These are phyloP conservation scores for Penicillium italicum DNA, from an alignment of 2,329 filamentous ascomycete genomes.

Conservation along the genomic window DNA sequence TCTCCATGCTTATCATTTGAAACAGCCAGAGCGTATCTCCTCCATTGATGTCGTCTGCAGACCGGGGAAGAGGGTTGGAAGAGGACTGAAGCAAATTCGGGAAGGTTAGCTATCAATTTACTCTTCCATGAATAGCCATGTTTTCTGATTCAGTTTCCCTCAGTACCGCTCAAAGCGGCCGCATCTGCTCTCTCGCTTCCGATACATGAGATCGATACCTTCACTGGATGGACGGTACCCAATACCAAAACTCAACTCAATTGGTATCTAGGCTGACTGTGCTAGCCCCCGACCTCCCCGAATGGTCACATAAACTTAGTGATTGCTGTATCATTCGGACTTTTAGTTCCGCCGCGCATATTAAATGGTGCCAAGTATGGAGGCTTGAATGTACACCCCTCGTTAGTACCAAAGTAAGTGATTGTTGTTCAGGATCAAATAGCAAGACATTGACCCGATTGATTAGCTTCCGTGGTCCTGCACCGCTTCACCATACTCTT, in stretches of 20 bases:
- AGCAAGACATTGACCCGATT: neutral
- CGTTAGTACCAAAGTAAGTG: conserved; percentile 73
- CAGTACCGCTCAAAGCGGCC: conserved; percentile 69
- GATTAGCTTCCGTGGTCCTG: conserved; percentile 71
- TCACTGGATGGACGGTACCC: conserved; percentile 70
- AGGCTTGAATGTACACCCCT: conserved; percentile 91
- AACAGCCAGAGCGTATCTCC: conserved; percentile 55
- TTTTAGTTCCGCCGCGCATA: conserved; percentile 77
- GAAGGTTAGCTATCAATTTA: conserved; percentile 55
- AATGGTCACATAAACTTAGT: conserved; percentile 65
- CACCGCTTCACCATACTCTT: conserved; percentile 82
- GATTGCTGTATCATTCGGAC: conserved; percentile 88
- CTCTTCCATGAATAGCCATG: neutral
- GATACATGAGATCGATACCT: conserved; percentile 74
- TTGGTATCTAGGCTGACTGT: conserved; percentile 18
- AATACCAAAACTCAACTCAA: conserved; percentile 29
- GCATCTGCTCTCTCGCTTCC: conserved; percentile 62
- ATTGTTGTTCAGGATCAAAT: neutral
- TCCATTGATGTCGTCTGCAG: conserved; percentile 84
- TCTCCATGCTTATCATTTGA: conserved; percentile 58
- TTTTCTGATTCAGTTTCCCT: conserved; percentile 12
- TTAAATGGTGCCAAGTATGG: conserved; percentile 70
- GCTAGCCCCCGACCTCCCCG: conserved; percentile 52
- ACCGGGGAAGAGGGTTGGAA: conserved; percentile 72
- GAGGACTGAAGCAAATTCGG: conserved; percentile 65